phyloP scores from a whole-genome alignment of 139 green algal species.

The Chlamydomonas incerta region DNA sequence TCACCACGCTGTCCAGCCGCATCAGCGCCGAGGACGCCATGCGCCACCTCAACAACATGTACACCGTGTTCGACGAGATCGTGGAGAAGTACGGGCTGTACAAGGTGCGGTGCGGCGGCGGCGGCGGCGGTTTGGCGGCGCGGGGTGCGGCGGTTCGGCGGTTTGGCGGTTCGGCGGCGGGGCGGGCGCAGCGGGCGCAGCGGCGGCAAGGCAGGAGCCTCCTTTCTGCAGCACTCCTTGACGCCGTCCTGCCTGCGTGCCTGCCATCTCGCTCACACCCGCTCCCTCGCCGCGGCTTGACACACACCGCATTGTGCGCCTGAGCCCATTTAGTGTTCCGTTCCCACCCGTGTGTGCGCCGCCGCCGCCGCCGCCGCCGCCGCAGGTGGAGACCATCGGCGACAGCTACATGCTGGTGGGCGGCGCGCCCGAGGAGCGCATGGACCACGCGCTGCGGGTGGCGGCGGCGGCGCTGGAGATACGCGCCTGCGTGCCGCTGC shows the following conservation, averaged over 20 bases:
- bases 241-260: too few species aligned
- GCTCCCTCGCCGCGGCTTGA: too few species aligned
- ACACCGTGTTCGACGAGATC: constrained; percentile 45
- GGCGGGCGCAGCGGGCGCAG: too few species aligned
- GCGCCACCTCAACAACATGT: constrained; percentile 50
- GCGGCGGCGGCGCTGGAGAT: constrained; percentile 40
- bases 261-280: too few species aligned
- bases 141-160: too few species aligned
- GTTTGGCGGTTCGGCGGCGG: too few species aligned
- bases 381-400: constrained; percentile 52
- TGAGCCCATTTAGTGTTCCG: too few species aligned
- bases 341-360: too few species aligned
- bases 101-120: constrained; percentile 30
- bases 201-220: too few species aligned
- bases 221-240: neutral
- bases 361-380: too few species aligned
- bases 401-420: constrained; percentile 45
- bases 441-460: constrained; percentile 32
- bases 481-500: constrained; percentile 34
- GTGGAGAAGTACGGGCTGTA: constrained; percentile 38
- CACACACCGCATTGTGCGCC: too few species aligned
- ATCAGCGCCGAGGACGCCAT: constrained; percentile 42
- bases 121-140: too few species aligned
- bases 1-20: constrained; percentile 34
- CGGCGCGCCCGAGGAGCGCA: constrained; percentile 4